Evolutionary conservation across 1,284 basidiomycete species (phyloP).

Genomic region (Polyporus tsugae): DNA sequence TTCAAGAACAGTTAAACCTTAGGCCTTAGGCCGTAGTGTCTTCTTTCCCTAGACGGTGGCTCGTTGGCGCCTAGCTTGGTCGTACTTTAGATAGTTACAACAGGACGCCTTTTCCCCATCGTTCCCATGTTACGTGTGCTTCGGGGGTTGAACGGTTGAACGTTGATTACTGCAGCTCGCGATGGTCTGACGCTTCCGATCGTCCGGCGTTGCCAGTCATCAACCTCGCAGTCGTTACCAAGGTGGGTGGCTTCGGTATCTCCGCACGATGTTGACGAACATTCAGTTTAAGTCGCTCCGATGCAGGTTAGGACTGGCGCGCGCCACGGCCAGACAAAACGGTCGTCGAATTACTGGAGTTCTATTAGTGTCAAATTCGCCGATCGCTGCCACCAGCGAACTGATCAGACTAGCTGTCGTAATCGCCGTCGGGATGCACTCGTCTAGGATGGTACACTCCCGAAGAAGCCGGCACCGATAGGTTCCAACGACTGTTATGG

Average conservation of each 20-base stretch:
- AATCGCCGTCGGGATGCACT: background rate
- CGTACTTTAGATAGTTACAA: constrained; percentile 2
- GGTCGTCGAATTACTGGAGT: background rate
- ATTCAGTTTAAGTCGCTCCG: background rate
- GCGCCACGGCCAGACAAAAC: background rate
- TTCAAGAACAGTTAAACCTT: constrained; percentile 9
- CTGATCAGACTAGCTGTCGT: background rate
- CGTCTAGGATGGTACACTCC: background rate
- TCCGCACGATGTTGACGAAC: background rate
- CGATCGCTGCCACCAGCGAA: background rate
- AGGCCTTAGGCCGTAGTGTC: constrained; percentile 6
- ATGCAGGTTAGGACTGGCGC: background rate
- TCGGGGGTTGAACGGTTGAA: no score
- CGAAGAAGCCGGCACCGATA: background rate
- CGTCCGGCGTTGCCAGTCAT: background rate
- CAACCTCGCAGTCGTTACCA: background rate
- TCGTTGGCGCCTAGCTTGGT: background rate
- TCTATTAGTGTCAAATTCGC: background rate
- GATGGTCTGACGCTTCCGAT: background rate
- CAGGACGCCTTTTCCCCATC: background rate
- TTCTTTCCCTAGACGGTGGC: constrained; percentile 4
- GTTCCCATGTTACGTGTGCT: background rate
- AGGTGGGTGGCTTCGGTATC: background rate
- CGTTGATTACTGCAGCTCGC: background rate
- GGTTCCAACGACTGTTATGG: background rate